Evolutionary conservation across 352 stramenopile genomes (phyloP).

Genomic region (Pythium apleroticum): DNA sequence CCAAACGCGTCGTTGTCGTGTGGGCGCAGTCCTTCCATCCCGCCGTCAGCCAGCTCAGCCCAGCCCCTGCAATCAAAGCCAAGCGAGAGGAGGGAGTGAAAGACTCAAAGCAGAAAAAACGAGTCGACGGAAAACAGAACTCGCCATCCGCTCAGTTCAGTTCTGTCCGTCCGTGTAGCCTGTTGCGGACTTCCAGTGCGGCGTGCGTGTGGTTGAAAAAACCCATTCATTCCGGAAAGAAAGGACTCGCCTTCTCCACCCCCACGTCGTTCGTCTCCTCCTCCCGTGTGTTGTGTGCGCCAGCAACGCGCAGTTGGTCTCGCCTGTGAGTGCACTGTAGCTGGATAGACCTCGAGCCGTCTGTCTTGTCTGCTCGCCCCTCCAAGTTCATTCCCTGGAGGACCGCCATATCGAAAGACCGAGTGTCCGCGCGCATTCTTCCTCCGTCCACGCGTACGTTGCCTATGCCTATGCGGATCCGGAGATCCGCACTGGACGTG

Average conservation of each 20-base stretch:
- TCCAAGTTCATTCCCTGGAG: no score
- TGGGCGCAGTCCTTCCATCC: no score
- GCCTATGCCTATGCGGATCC: neutral
- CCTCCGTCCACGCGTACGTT: neutral
- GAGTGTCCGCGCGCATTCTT: neutral
- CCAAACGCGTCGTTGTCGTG: neutral
- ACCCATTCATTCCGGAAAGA: neutral
- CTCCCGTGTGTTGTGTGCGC: neutral
- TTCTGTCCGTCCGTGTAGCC: neutral
- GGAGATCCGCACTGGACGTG: neutral
- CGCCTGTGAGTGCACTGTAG: neutral
- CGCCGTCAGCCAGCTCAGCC: neutral
- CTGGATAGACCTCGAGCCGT: neutral
- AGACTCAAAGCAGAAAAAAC: constrained; percentile 4
- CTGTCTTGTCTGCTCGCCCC: neutral
- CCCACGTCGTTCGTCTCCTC: neutral
- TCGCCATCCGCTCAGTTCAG: neutral
- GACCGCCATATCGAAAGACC: neutral
- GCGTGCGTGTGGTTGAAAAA: neutral
- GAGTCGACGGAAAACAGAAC: neutral
- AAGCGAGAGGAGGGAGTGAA: neutral
- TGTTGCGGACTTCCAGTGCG: neutral
- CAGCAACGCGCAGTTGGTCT: neutral
- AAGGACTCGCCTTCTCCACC: neutral
- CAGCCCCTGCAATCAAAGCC: neutral